Evolutionary conservation across 768 basidiomycete species (phyloP).

Genomic region (Boletus rubroflammeus): DNA sequence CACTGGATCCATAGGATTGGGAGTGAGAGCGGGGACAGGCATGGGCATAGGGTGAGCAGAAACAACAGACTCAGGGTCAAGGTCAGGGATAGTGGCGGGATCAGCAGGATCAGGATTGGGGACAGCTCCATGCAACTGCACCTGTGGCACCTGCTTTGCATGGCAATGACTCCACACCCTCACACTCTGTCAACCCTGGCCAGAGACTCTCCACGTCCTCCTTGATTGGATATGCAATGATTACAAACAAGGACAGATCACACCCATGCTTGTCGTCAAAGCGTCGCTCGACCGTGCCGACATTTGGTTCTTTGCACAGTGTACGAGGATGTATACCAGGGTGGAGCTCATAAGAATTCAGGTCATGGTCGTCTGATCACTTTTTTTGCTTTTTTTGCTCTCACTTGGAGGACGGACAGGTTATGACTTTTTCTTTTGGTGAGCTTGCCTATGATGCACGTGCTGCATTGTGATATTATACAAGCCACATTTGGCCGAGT

Average conservation of each 20-base stretch:
- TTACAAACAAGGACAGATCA: conserved; percentile 2
- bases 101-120: background rate
- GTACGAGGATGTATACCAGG: conserved; percentile 6
- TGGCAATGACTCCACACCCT: conserved; percentile 21
- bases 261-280: conserved; percentile 20
- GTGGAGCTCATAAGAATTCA: conserved; percentile 15
- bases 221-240: conserved; percentile 22
- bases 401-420: background rate
- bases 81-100: background rate
- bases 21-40: background rate
- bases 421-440: background rate
- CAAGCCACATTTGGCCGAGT: too few relatives aligned
- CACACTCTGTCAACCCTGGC: conserved; percentile 22
- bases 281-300: conserved; percentile 15
- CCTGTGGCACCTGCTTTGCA: conserved; percentile 3
- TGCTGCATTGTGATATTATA: too few relatives aligned
- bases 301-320: conserved; percentile 13
- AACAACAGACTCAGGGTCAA: background rate
- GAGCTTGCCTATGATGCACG: background rate
- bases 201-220: conserved; percentile 17
- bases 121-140: background rate
- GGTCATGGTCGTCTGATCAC: background rate
- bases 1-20: background rate
- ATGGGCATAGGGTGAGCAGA: background rate
- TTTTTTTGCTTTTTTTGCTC: background rate